Percentiles rank a stretch among this genome's conserved stretches.
Conservation (phyloP, 768 basidiomycete genomes). For the Macrolepiota albuminosa region DNA sequence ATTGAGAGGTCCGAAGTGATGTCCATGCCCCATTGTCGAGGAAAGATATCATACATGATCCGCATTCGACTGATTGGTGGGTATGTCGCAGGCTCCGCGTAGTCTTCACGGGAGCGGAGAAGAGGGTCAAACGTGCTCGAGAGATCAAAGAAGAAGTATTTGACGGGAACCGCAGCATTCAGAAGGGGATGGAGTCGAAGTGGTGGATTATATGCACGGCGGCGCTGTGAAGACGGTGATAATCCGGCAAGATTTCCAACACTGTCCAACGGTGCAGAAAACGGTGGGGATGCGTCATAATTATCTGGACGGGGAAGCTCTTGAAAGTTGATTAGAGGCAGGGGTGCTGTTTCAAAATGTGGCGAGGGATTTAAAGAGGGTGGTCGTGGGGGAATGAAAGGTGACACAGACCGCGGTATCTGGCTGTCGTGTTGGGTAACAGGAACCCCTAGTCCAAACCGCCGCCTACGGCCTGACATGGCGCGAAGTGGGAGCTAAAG, state of each 20-base stretch:
- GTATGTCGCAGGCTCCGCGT: slow-evolving; percentile 49
- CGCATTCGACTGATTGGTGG: slow-evolving; percentile 49
- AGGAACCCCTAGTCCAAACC: not conserved
- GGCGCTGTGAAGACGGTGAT: not conserved
- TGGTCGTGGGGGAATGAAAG: slow-evolving; percentile 11
- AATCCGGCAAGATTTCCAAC: not conserved
- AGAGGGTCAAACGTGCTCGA: slow-evolving; percentile 42
- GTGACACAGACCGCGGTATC: not conserved
- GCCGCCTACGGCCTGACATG: slow-evolving; percentile 1
- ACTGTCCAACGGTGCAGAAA: not conserved
- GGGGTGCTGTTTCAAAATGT: not conserved
- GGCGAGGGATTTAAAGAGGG: slow-evolving; percentile 5
- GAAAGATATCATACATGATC: slow-evolving; percentile 52
- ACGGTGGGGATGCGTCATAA: not conserved
- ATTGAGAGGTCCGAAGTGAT: slow-evolving; percentile 54
- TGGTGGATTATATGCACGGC: slow-evolving; percentile 1
- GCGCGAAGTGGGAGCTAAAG: not conserved
- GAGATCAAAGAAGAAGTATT: slow-evolving; percentile 53
- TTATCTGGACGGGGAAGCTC: not conserved
- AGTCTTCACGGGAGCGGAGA: slow-evolving; percentile 34
- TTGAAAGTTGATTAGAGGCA: not conserved
- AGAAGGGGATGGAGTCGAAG: slow-evolving; percentile 45
- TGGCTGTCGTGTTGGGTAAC: slow-evolving; percentile 1
- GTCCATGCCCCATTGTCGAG: slow-evolving; percentile 43
- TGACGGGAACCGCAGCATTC: slow-evolving; percentile 42